Evolutionary conservation across 441 rosid genomes (phyloP), one percentile per base, ranked within the genome.

Genomic region (Biscutella laevigata): DNA sequence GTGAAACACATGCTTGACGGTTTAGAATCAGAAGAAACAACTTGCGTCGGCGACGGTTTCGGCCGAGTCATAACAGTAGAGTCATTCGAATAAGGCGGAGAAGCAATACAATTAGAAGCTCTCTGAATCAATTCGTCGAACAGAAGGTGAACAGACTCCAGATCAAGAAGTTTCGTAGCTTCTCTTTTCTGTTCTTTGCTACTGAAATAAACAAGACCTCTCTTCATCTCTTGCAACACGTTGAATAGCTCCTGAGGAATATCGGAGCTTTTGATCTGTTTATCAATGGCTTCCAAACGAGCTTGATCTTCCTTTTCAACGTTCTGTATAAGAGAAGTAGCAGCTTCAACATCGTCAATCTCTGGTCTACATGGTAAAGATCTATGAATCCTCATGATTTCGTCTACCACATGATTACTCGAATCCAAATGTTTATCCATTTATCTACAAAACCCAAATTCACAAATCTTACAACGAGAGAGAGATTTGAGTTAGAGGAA

Each of bases 61-160:
- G 30, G 42, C 41, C 22, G 67, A 28, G 48, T 1, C 8, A 33
- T 9, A 57, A 61, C 21, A 4, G 74, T 7, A 22, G 73, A 68
- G 14, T 39, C 76, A 20, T 64, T 50, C 17, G 77, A 25, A 10
- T 75, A 17, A 30, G 74, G 32, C 13, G 80, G 49, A 4, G 76
- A 62, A 35, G 72, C 58, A 26, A 86, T 37, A 43, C 94, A 86
- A 42, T 57, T 46, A 3, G 92, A 80, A 55, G 96, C 98, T 73
- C 92, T 82, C 60, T 86, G 96, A 50, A 92, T 82, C 53, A 70
- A 77, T 11, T 82, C 92, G 54, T 86, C 98, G 73, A 88, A 92
- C 60, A 80, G 10, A 0, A 71, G 46, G 53, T 92, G 96, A 19
- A 69, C 48, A 39, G 61, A 69, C 47, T 92, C 98, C 5, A 88